Base-by-base conservation (phyloP, 2,329 filamentous ascomycete genomes). In the Nigrospora sphaerica region DNA sequence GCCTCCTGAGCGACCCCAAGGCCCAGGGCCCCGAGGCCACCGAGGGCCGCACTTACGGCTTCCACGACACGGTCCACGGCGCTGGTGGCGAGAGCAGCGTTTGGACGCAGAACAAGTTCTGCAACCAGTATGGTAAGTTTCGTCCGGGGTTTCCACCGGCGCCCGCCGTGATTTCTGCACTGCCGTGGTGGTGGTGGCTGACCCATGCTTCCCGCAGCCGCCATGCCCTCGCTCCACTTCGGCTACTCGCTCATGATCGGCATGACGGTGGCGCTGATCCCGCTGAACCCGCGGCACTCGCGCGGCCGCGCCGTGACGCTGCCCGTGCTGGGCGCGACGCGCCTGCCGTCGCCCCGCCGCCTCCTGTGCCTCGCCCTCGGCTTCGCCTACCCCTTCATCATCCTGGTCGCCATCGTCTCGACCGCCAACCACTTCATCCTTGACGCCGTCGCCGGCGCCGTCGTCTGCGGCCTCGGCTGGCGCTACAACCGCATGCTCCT, bases 161-260 rank as follows among this genome's bases (percentile, higher is more conserved):
- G 16, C 31, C 18, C 13, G 33, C 28, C 32, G n/a, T 39, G 16
- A 39, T 32, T 46, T 12, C 32, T 19, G 6, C 12, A 36, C 2
- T 17, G 14, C 10, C 10, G 10, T 35, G 4, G 19, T 23, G 4
- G 19, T 23, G 4, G 19, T 23, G 4, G 23, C 23, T 28, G 32
- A 17, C 47, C 59, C 39, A 59, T 46, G 19, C 10, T n/a, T 23
- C 12, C 10, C 9, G 2, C 39, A 81, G 80, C 81, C 46, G 85
- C 85, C 9, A 88, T 88, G 85, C 85, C 85, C 1, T 85, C 81
- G 0, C 72, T 88, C 14, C 85, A 88, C 62, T 88, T 88, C 57
- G 85, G 85, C 3, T 88, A 88, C 66, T 84, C 82, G 4, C 75
- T 88, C 31, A 75, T 88, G 56, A 81, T 88, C 57, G 85, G 85